Conservation (phyloP, 805 yeast species). For the Yarrowia sp. region DNA sequence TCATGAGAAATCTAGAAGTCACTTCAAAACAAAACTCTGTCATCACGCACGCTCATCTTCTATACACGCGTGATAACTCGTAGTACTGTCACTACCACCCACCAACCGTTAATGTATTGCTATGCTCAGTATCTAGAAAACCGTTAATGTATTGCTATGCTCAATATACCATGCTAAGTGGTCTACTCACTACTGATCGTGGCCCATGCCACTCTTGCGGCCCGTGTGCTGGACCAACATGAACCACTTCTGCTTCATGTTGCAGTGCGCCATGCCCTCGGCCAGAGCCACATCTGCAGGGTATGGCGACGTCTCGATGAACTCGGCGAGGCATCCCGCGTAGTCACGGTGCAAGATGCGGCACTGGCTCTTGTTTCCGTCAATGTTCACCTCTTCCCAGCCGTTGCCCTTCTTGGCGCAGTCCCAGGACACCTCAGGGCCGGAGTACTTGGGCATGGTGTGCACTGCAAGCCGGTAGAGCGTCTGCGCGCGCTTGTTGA, state of each 20-base stretch:
- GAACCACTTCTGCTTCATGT: slow-evolving; percentile 27
- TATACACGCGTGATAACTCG: no score
- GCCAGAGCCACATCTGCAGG: slow-evolving; percentile 10
- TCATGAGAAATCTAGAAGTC: no score
- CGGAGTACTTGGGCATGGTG: slow-evolving; percentile 6
- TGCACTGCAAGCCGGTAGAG: not conserved
- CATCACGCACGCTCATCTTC: no score
- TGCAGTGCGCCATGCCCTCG: slow-evolving; percentile 8
- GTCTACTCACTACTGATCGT: not conserved
- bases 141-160: no score
- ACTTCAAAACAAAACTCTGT: no score
- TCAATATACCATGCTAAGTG: no score
- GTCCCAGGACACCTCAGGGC: slow-evolving; percentile 19
- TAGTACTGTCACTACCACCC: no score
- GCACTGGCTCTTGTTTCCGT: slow-evolving; percentile 22
- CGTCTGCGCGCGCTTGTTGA: slow-evolving; percentile 16
- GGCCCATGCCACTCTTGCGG: slow-evolving; percentile 7
- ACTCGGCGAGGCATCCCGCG: slow-evolving; percentile 15
- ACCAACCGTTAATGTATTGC: no score
- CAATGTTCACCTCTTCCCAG: not conserved
- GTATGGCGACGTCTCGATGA: not conserved
- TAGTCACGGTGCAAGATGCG: slow-evolving; percentile 1
- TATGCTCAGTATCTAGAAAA: no score
- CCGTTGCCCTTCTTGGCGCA: slow-evolving; percentile 19
- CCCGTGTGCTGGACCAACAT: slow-evolving; percentile 33